Base-by-base conservation (phyloP, 495 filamentous ascomycete genomes). In the Pyrenopolyporus hunteri region DNA sequence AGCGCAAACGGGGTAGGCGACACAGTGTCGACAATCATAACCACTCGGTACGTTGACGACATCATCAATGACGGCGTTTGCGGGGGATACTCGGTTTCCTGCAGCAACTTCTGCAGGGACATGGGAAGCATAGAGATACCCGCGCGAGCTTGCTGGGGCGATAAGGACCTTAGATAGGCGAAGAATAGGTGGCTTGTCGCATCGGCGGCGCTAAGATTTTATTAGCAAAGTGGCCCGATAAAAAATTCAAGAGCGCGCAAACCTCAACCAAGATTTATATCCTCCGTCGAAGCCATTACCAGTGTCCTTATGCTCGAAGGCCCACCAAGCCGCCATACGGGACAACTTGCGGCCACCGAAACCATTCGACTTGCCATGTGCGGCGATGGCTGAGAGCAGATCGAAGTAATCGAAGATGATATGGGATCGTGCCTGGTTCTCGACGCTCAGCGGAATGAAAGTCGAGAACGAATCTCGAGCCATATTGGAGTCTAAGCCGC, bases 321-420 rank as follows among this genome's bases (percentile, higher is more conserved):
- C 93, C 94, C 94, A 98, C 94, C 94, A 98, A 52, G 93, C 92
- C 23, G 95, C 94, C 77, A 97, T 89, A 55, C 94, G 83, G 4
- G 94, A 98, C 29, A 98, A 81, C 73, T 98, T 98, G 43, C 95
- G 83, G 4, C 95, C 94, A 46, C 92, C 91, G 56, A 98, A 82
- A 6, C 94, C 94, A 75, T 98, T 98, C 9, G 82, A 87, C 75
- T 98, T 98, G 31, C 89, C 91, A 69, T 97, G 90, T 20, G 85
- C 85, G 10, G 83, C 83, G 61, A 85, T 77, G 0, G 95, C 92
- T 20, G 93, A 86, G 25, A 98, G 80, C 5, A 98, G 83, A 66
- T 98, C 93, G 76, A 98, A 98, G 74, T 97, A 98, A 72, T 95
- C 89, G 70, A 96, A 91, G 58, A 97, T 94, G 67, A 98, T 96